Conservation (phyloP, 2,329 filamentous ascomycete species). For the Ambrosiella xylebori region DNA sequence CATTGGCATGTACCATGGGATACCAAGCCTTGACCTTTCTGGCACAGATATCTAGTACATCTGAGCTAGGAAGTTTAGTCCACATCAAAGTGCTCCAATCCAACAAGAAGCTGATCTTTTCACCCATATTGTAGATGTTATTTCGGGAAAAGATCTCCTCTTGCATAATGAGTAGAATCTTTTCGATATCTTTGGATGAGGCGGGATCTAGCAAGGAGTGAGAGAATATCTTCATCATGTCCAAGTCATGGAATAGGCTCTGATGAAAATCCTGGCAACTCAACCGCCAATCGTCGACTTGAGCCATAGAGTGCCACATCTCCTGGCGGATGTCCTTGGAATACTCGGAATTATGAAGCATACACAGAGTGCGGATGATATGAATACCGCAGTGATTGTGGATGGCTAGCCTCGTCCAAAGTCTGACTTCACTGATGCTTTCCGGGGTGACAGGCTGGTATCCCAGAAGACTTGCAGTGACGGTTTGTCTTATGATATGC, state of each 20-base stretch:
- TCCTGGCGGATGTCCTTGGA: not conserved
- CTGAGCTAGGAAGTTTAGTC: too few relatives aligned
- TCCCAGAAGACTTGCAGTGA: not conserved
- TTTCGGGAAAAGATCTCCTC: not conserved
- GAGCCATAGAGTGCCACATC: not conserved
- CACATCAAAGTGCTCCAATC: too few relatives aligned
- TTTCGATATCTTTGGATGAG: not conserved
- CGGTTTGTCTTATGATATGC: not conserved
- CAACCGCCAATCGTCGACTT: not conserved
- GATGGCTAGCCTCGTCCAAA: constrained; percentile 2
- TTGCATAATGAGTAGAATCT: not conserved
- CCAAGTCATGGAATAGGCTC: not conserved
- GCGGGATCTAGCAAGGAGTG: not conserved
- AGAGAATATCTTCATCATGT: not conserved
- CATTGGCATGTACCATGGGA: too few relatives aligned
- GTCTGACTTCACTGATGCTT: not conserved
- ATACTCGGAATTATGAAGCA: constrained; percentile 4
- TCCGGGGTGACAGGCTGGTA: too few relatives aligned
- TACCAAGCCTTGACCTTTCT: too few relatives aligned
- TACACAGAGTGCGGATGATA: not conserved
- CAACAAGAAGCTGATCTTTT: not conserved
- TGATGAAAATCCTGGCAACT: not conserved
- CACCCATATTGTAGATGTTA: not conserved
- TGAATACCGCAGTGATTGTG: not conserved
- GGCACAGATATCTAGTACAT: too few relatives aligned